A percentile compares a stretch with the other conserved stretches of the same genome.
These are phyloP conservation scores for Ilex aquifolium DNA, from an alignment of 257 asterid genomes.

Conservation along the genomic window DNA sequence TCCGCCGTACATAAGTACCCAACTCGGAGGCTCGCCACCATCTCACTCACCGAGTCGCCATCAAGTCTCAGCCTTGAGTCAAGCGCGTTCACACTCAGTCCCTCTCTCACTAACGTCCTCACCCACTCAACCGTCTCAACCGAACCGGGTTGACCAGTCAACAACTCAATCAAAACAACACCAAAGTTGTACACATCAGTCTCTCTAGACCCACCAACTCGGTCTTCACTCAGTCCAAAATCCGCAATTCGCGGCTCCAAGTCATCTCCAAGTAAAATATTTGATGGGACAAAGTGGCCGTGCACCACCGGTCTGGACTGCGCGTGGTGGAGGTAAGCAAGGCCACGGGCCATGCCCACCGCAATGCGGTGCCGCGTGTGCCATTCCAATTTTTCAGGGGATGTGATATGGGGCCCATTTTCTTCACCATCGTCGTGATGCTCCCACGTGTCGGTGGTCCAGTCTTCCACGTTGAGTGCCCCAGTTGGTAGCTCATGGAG, in stretches of 20 bases:
- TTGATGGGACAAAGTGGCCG: conserved; percentile 58
- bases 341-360: conserved; percentile 90
- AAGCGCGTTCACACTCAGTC: conserved; percentile 51
- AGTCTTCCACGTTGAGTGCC: conserved; percentile 67
- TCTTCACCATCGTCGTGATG: conserved; percentile 33
- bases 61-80: conserved; percentile 50
- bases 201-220: conserved; percentile 33
- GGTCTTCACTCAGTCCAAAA: conserved; percentile 43
- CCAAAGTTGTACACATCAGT: conserved; percentile 78
- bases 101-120: conserved; percentile 55
- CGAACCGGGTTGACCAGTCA: conserved; percentile 49
- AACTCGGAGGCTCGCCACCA: conserved; percentile 88
- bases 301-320: conserved; percentile 81
- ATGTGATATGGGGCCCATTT: no score
- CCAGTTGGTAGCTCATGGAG: conserved; percentile 86
- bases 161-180: conserved; percentile 56
- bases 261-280: conserved; percentile 63
- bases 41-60: conserved; percentile 53
- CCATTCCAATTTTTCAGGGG: conserved; percentile 76
- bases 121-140: conserved; percentile 42
- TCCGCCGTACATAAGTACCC: conserved; percentile 91
- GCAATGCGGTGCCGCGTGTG: conserved; percentile 96
- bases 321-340: conserved; percentile 91
- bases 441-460: conserved; percentile 96
- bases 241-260: conserved; percentile 78